Conservation (phyloP, 2,329 filamentous ascomycete species). For the Beauveria varroae region DNA sequence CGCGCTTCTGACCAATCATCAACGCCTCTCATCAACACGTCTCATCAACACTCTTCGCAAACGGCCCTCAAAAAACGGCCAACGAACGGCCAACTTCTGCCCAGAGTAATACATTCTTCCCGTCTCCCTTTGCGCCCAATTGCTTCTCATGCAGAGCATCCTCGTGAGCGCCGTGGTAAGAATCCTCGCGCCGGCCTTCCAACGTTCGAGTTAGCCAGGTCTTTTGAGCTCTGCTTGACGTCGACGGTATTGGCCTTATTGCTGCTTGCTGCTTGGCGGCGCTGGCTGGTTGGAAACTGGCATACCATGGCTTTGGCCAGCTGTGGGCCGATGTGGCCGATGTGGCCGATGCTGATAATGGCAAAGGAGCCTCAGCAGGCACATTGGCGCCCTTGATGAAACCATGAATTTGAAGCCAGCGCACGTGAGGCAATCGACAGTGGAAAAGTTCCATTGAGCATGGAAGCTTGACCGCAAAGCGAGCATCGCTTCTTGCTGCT, state of each 20-base stretch:
- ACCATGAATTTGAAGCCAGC: slow-evolving; percentile 14
- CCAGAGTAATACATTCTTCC: slow-evolving; percentile 12
- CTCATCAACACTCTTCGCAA: background rate
- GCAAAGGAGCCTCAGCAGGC: slow-evolving; percentile 9
- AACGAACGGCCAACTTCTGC: background rate
- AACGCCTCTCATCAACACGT: too few species aligned
- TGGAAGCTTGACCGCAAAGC: slow-evolving; percentile 12
- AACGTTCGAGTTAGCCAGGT: slow-evolving; percentile 8
- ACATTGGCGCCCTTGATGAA: slow-evolving; percentile 11
- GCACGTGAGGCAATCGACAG: slow-evolving; percentile 13
- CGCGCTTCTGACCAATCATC: too few species aligned
- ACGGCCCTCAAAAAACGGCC: background rate
- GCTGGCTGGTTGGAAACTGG: background rate
- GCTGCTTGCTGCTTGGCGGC: background rate
- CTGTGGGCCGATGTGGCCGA: slow-evolving; percentile 13
- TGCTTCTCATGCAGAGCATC: slow-evolving; percentile 10
- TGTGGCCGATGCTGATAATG: slow-evolving; percentile 12
- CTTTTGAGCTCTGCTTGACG: slow-evolving; percentile 10
- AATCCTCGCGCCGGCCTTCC: slow-evolving; percentile 9
- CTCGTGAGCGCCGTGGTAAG: slow-evolving; percentile 10
- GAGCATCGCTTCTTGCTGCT: slow-evolving; percentile 4
- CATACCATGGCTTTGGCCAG: slow-evolving; percentile 13
- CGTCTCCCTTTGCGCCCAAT: slow-evolving; percentile 10
- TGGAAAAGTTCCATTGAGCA: slow-evolving; percentile 4
- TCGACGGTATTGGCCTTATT: slow-evolving; percentile 13